A percentile compares a stretch with the other conserved stretches of the same genome.
Evolutionary conservation across 208 protist species (phyloP).

Genomic region (Tritrichomonas musculus): DNA sequence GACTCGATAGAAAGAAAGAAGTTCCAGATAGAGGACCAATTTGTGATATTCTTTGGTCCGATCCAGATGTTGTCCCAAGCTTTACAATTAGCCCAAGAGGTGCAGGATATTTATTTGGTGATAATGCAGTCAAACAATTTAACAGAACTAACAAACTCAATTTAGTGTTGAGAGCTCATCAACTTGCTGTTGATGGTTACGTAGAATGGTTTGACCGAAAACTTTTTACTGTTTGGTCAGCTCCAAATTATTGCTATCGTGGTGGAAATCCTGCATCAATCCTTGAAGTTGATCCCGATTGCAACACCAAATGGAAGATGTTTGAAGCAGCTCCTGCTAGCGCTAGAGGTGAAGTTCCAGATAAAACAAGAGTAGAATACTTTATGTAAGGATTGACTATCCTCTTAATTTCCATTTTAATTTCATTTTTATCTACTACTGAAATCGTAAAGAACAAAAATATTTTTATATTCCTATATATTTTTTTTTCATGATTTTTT

Average conservation of each 20-base stretch:
- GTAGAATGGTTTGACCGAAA: constrained; percentile 60
- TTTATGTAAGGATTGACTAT: constrained; percentile 4
- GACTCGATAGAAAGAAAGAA: constrained; percentile 74
- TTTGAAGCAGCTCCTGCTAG: constrained; percentile 93
- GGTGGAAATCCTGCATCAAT: constrained; percentile 58
- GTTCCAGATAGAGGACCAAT: constrained; percentile 95
- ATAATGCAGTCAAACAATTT: constrained; percentile 82
- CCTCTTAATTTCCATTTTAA: too few species aligned
- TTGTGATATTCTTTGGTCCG: constrained; percentile 94
- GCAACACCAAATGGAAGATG: constrained; percentile 71
- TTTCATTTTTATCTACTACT: too few species aligned
- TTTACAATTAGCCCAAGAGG: constrained; percentile 92
- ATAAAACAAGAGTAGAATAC: not conserved
- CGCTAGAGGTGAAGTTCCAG: constrained; percentile 47
- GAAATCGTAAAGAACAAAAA: too few species aligned
- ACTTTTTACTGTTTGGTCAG: constrained; percentile 61
- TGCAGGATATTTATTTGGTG: constrained; percentile 97
- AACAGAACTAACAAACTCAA: constrained; percentile 79
- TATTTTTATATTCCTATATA: too few species aligned
- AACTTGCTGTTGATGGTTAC: constrained; percentile 61
- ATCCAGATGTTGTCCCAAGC: constrained; percentile 83
- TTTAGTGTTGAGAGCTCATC: constrained; percentile 67
- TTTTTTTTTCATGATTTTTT: too few species aligned
- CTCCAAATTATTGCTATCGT: constrained; percentile 61
- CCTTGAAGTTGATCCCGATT: constrained; percentile 78